Percentiles rank a stretch among this genome's conserved stretches.
Evolutionary conservation across 2,329 filamentous ascomycete genomes (phyloP).

Genomic region (Talaromyces islandicus): DNA sequence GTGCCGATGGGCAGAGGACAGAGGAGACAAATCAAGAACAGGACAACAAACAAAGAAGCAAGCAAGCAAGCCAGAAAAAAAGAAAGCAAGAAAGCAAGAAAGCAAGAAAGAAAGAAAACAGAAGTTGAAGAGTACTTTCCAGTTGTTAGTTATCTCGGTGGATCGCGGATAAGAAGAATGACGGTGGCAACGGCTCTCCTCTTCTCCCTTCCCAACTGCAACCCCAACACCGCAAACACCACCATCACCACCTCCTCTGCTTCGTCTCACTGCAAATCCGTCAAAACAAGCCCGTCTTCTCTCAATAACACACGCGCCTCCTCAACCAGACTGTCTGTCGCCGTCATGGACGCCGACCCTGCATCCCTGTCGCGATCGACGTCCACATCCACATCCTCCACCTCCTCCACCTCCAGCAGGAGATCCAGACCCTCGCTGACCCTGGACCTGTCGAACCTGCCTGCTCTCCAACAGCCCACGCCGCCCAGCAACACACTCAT

Average conservation of each 20-base stretch:
- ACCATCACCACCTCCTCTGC: not conserved
- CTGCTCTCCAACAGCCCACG: constrained; percentile 39
- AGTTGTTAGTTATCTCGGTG: not conserved
- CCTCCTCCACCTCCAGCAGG: constrained; percentile 19
- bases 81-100: not conserved
- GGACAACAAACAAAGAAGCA: not conserved
- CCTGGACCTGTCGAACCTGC: constrained; percentile 41
- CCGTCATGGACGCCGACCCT: not conserved
- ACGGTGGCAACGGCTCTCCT: constrained; percentile 8
- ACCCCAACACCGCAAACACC: not conserved
- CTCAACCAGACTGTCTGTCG: not conserved
- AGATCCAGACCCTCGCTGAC: constrained; percentile 33
- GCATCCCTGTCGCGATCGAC: constrained; percentile 18
- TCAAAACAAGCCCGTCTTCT: constrained; percentile 2
- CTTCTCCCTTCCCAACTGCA: not conserved
- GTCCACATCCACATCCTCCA: constrained; percentile 21
- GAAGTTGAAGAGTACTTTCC: too few relatives aligned
- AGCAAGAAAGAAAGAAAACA: not conserved
- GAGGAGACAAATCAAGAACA: not conserved
- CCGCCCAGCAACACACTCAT: constrained; percentile 47
- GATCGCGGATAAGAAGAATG: constrained; percentile 2
- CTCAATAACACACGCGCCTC: not conserved
- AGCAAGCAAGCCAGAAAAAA: not conserved
- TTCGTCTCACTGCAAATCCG: not conserved
- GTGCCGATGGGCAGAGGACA: not conserved